phyloP scores from a whole-genome alignment of 2,329 filamentous ascomycete species.

The Biscogniauxia mediterranea region DNA sequence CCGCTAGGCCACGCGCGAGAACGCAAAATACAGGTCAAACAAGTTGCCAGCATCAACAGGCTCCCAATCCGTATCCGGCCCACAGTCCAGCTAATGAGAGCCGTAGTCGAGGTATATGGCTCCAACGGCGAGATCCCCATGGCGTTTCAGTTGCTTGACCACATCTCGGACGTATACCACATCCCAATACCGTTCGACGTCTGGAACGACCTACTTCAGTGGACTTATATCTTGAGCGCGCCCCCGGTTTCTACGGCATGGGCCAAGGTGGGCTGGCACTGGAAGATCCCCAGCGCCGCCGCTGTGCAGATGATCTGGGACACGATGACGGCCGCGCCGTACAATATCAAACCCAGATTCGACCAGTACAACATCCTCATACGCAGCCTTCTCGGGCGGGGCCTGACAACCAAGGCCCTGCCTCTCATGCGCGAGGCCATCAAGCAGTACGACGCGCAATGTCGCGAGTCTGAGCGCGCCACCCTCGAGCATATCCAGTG shows the following conservation, averaged over 20 bases:
- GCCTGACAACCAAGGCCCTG: conserved; percentile 17
- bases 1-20: conserved; percentile 2
- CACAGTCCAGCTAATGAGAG: conserved; percentile 55
- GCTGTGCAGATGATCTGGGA: conserved; percentile 56
- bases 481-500: conserved; percentile 27
- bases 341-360: conserved; percentile 56
- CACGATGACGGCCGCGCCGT: conserved; percentile 57
- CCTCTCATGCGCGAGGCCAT: conserved; percentile 29
- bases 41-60: neutral
- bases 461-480: conserved; percentile 23
- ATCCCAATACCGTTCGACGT: conserved; percentile 55
- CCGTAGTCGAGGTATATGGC: conserved; percentile 68
- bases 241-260: conserved; percentile 39
- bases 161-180: conserved; percentile 58
- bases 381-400: conserved; percentile 35
- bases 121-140: conserved; percentile 60
- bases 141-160: conserved; percentile 60
- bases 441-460: conserved; percentile 28
- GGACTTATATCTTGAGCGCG: conserved; percentile 58
- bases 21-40: neutral
- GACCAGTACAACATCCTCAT: conserved; percentile 52
- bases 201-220: conserved; percentile 68
- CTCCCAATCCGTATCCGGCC: conserved; percentile 42
- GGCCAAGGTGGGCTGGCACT: conserved; percentile 29
- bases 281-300: conserved; percentile 36